Evolutionary conservation across 257 asterid genomes (phyloP).

Genomic region (Solanum rostratum): DNA sequence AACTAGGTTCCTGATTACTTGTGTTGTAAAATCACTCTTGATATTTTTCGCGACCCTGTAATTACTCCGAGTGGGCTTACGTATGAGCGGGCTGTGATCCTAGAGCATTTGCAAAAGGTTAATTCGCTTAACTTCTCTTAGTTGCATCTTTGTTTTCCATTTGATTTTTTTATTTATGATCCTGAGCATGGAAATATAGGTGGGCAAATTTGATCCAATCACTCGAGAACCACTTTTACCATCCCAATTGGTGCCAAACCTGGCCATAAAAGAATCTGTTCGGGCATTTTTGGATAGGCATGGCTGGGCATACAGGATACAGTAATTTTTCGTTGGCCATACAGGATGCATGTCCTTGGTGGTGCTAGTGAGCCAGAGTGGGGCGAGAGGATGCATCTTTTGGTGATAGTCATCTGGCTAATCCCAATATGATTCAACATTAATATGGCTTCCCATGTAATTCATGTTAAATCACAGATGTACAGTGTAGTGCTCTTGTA

Average conservation of each 20-base stretch:
- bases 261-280: constrained; percentile 92
- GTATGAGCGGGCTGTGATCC: constrained; percentile 84
- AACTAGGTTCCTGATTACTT: constrained; percentile 78
- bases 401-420: neutral
- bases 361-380: neutral
- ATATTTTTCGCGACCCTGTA: constrained; percentile 89
- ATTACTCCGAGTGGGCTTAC: constrained; percentile 88
- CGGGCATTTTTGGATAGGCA: constrained; percentile 49
- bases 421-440: neutral
- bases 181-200: constrained; percentile 26
- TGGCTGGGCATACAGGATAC: constrained; percentile 81
- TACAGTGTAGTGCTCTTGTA: neutral
- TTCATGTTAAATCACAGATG: neutral
- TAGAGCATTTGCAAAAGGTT: constrained; percentile 74
- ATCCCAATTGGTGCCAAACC: constrained; percentile 67
- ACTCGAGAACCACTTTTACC: constrained; percentile 61
- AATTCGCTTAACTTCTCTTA: neutral
- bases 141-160: neutral
- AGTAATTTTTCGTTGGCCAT: constrained; percentile 1
- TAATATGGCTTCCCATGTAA: neutral
- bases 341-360: neutral
- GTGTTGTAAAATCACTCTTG: constrained; percentile 77
- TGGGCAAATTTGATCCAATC: constrained; percentile 79
- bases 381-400: neutral
- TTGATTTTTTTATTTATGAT: neutral